Evolutionary conservation across 2,329 filamentous ascomycete genomes (phyloP).

Genomic region (Stylonectria norvegica): DNA sequence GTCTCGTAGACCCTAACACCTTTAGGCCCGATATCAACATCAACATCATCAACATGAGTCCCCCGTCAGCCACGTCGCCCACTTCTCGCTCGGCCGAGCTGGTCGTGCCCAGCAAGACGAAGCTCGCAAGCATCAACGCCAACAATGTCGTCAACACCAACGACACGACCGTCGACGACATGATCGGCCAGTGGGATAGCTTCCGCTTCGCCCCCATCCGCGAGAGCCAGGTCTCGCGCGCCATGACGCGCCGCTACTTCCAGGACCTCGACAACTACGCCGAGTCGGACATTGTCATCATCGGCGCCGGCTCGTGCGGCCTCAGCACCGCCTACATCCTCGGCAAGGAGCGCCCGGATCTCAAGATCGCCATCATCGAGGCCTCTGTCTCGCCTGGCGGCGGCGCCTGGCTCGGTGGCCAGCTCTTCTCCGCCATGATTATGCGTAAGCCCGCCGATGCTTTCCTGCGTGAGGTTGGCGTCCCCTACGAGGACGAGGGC

Average conservation of each 20-base stretch:
- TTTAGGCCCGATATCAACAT: no score
- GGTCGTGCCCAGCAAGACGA: conserved; percentile 44
- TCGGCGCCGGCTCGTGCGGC: conserved; percentile 86
- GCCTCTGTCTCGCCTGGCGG: conserved; percentile 83
- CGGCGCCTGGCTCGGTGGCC: conserved; percentile 88
- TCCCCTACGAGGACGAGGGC: conserved; percentile 84
- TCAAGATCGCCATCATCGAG: conserved; percentile 90
- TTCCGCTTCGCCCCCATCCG: conserved; percentile 86
- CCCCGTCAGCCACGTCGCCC: conserved; percentile 65
- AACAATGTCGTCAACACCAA: conserved; percentile 14
- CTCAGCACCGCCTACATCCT: conserved; percentile 81
- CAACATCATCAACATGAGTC: conserved; percentile 64
- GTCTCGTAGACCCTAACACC: conserved; percentile 31
- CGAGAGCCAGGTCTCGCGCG: conserved; percentile 86
- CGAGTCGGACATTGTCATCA: conserved; percentile 90
- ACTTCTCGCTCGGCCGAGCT: conserved; percentile 47
- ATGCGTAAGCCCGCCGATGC: conserved; percentile 89
- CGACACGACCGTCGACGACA: conserved; percentile 34
- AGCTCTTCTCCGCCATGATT: conserved; percentile 93
- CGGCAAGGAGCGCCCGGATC: conserved; percentile 77
- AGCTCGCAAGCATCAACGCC: conserved; percentile 36
- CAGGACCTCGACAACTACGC: conserved; percentile 82
- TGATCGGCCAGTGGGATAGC: conserved; percentile 73
- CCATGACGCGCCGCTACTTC: conserved; percentile 94
- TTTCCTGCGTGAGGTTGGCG: conserved; percentile 76